A percentile compares a stretch with the other conserved stretches of the same genome.
Evolutionary conservation across 2,329 filamentous ascomycete species (phyloP).

Genomic region (Cordyceps cicadae): DNA sequence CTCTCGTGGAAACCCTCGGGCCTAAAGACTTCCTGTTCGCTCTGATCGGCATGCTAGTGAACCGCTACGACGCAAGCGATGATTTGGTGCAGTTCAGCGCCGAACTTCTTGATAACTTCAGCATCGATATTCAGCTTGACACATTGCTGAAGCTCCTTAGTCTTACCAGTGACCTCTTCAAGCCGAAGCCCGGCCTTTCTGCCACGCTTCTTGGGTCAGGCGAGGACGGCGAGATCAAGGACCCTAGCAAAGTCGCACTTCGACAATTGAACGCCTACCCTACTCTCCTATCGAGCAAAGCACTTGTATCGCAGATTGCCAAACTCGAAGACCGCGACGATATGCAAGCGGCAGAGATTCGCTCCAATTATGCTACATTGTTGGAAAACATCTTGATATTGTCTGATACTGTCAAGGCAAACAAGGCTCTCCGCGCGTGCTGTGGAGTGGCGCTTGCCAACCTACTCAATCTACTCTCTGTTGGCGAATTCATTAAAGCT

Average conservation of each 20-base stretch:
- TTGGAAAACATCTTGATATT: constrained; percentile 58
- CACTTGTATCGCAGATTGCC: constrained; percentile 46
- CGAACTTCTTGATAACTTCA: constrained; percentile 65
- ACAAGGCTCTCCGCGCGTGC: constrained; percentile 46
- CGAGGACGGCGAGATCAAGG: constrained; percentile 38
- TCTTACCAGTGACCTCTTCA: constrained; percentile 66
- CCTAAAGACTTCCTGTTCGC: constrained; percentile 82
- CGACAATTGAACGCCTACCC: constrained; percentile 50
- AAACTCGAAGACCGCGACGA: constrained; percentile 53
- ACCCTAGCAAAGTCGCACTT: constrained; percentile 43
- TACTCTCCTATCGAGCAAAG: constrained; percentile 48
- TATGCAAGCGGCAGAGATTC: constrained; percentile 58
- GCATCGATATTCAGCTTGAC: constrained; percentile 66
- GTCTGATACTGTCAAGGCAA: constrained; percentile 53
- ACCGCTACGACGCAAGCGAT: constrained; percentile 74
- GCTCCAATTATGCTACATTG: constrained; percentile 60
- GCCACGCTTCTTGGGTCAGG: constrained; percentile 57
- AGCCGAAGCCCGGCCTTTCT: constrained; percentile 65
- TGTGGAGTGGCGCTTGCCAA: constrained; percentile 67
- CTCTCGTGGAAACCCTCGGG: constrained; percentile 77
- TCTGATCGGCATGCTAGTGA: constrained; percentile 80
- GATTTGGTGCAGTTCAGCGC: constrained; percentile 66
- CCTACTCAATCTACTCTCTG: constrained; percentile 76
- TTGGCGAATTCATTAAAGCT: constrained; percentile 80
- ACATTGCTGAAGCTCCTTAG: constrained; percentile 70